phyloP scores from a whole-genome alignment of 2,329 filamentous ascomycete genomes.

The Trichoderma breve region DNA sequence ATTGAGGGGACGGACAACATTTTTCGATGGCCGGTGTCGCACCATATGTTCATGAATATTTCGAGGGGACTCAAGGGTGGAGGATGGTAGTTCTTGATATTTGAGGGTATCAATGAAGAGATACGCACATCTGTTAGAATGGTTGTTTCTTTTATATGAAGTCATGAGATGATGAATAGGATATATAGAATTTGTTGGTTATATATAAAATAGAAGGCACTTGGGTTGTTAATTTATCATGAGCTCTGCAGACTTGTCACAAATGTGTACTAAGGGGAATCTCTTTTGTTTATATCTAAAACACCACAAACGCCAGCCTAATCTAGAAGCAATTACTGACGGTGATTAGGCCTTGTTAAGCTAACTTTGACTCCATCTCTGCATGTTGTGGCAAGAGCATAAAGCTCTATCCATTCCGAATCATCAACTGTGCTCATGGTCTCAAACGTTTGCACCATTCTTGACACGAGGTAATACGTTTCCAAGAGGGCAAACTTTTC shows the following conservation, averaged over 20 bases:
- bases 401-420: constrained; percentile 35
- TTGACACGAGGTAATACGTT: constrained; percentile 35
- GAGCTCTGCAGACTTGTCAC: not conserved
- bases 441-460: constrained; percentile 36
- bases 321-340: not conserved
- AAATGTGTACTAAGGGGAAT: not conserved
- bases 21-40: too few species aligned
- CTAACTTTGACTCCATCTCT: constrained; percentile 32
- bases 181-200: not conserved
- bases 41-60: not conserved
- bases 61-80: too few species aligned
- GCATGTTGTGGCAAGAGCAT: constrained; percentile 36
- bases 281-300: not conserved
- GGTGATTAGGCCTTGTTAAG: not conserved
- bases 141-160: too few species aligned
- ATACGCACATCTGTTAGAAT: too few species aligned
- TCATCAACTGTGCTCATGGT: constrained; percentile 30
- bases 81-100: too few species aligned
- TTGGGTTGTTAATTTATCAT: not conserved
- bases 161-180: not conserved
- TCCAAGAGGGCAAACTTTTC: constrained; percentile 39
- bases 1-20: not conserved
- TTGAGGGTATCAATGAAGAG: too few species aligned
- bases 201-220: not conserved
- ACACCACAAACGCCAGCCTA: not conserved